Evolutionary conservation across 495 filamentous ascomycete species (phyloP).

Genomic region (Penicillium egyptiacum): DNA sequence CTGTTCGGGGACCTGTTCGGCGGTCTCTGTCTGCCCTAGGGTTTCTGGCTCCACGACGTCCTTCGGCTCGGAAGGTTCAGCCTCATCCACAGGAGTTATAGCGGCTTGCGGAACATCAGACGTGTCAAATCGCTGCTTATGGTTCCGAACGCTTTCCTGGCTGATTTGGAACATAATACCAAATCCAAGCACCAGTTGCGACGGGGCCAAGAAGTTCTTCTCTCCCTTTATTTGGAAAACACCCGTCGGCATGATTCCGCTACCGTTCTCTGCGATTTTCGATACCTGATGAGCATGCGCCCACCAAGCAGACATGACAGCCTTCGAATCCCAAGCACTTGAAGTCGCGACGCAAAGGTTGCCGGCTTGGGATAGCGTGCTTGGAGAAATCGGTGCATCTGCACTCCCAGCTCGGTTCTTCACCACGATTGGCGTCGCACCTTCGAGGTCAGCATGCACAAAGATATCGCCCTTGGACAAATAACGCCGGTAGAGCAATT

Average conservation of each 20-base stretch:
- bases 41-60: not conserved
- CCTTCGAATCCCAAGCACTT: slow-evolving; percentile 92
- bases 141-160: slow-evolving; percentile 78
- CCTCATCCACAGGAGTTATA: slow-evolving; percentile 9
- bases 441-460: slow-evolving; percentile 85
- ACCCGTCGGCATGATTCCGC: slow-evolving; percentile 67
- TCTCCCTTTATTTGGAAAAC: slow-evolving; percentile 77
- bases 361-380: slow-evolving; percentile 87
- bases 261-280: slow-evolving; percentile 76
- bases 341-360: slow-evolving; percentile 79
- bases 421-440: slow-evolving; percentile 77
- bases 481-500: slow-evolving; percentile 82
- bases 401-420: slow-evolving; percentile 75
- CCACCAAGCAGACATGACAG: slow-evolving; percentile 94
- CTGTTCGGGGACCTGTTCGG: not conserved
- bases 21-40: not conserved
- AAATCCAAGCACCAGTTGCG: slow-evolving; percentile 84
- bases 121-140: slow-evolving; percentile 64
- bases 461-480: slow-evolving; percentile 87
- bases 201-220: slow-evolving; percentile 88
- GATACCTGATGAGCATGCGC: slow-evolving; percentile 82
- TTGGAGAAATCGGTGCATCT: slow-evolving; percentile 84
- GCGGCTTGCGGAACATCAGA: slow-evolving; percentile 29
- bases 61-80: slow-evolving; percentile 5
- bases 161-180: slow-evolving; percentile 85